These are phyloP conservation scores for Gloeophyllum trabeum DNA, from an alignment of 768 basidiomycete species.

Conservation along the genomic window DNA sequence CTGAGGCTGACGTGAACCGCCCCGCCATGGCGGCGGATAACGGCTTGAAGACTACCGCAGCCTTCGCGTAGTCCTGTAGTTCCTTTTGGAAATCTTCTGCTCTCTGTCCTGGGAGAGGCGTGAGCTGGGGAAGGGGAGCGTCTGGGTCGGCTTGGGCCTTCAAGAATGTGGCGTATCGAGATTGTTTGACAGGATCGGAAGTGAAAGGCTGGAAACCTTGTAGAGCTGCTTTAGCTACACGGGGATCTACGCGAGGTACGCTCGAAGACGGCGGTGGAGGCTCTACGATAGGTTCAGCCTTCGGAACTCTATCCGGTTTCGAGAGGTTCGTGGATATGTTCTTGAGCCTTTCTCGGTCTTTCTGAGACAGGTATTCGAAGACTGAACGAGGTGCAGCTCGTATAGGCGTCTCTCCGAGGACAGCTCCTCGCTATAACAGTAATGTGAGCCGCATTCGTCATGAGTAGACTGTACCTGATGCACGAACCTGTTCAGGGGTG, in stretches of 20 bases:
- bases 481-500: slow-evolving; percentile 63
- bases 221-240: slow-evolving; percentile 78
- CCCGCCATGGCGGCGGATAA: slow-evolving; percentile 88
- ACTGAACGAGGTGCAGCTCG: slow-evolving; percentile 68
- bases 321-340: slow-evolving; percentile 29
- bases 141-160: slow-evolving; percentile 49
- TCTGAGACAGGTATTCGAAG: slow-evolving; percentile 90
- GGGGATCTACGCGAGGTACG: slow-evolving; percentile 58
- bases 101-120: slow-evolving; percentile 45
- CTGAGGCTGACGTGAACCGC: slow-evolving; percentile 77
- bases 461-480: slow-evolving; percentile 5
- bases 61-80: slow-evolving; percentile 75
- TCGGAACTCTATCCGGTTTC: slow-evolving; percentile 14
- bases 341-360: slow-evolving; percentile 79
- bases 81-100: slow-evolving; percentile 72
- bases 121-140: slow-evolving; percentile 30
- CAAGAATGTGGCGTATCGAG: slow-evolving; percentile 78
- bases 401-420: slow-evolving; percentile 75
- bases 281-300: slow-evolving; percentile 16
- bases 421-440: slow-evolving; percentile 54
- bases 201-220: slow-evolving; percentile 86
- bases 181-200: slow-evolving; percentile 65
- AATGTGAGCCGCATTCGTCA: no score
- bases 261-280: slow-evolving; percentile 19
- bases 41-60: slow-evolving; percentile 86